Percentiles rank a stretch among this genome's conserved stretches.
Evolutionary conservation across 148 eudicot species (phyloP).

Genomic region (Gaultheria prostrata): DNA sequence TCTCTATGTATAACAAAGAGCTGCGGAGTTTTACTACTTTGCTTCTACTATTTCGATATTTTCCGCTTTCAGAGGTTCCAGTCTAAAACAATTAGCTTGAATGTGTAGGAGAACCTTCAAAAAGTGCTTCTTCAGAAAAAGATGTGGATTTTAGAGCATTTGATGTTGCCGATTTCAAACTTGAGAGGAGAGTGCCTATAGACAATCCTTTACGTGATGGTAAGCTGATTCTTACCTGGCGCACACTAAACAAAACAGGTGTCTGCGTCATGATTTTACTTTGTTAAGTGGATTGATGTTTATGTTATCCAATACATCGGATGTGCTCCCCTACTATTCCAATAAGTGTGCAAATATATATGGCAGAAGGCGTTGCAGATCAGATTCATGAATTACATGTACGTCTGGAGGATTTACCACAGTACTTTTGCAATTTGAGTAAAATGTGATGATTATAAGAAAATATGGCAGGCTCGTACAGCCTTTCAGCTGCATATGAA

Average conservation of each 20-base stretch:
- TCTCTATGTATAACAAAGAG: neutral
- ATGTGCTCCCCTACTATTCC: neutral
- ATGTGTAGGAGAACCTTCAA: conserved; percentile 35
- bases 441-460: neutral
- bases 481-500: conserved; percentile 2
- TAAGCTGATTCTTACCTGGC: conserved; percentile 33
- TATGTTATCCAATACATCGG: neutral
- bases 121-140: conserved; percentile 24
- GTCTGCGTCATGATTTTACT: neutral
- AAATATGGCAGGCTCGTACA: neutral
- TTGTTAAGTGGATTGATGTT: neutral
- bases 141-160: conserved; percentile 18
- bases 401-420: neutral
- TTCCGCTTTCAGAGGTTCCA: neutral
- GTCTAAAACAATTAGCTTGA: conserved; percentile 11
- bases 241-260: neutral
- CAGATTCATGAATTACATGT: neutral
- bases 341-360: neutral
- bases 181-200: conserved; percentile 16
- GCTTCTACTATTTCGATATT: neutral
- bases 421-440: conserved; percentile 2
- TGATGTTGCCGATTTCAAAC: conserved; percentile 21
- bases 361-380: neutral
- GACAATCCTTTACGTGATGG: conserved; percentile 60
- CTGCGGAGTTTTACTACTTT: neutral